Evolutionary conservation across 2,329 filamentous ascomycete genomes (phyloP).

Genomic region (Stemphylium beticola): DNA sequence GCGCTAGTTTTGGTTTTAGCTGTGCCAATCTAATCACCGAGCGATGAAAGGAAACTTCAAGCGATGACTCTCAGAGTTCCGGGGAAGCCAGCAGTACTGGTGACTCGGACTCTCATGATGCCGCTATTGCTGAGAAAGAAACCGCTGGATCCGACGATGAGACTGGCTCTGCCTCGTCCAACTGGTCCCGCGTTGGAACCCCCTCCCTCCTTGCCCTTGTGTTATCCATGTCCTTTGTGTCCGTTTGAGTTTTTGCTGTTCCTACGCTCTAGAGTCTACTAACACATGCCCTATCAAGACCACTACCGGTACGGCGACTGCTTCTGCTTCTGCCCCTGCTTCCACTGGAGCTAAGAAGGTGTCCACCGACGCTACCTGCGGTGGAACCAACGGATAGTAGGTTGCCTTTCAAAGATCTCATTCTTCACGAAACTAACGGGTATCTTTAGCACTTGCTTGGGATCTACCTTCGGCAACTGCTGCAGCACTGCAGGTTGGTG

Average conservation of each 20-base stretch:
- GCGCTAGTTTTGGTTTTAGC: slow-evolving; percentile 12
- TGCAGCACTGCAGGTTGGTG: slow-evolving; percentile 50
- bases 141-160: background rate
- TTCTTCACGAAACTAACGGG: slow-evolving; percentile 3
- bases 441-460: slow-evolving; percentile 48
- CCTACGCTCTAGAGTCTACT: slow-evolving; percentile 2
- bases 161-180: background rate
- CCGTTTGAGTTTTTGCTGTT: background rate
- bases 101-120: too few species aligned
- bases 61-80: background rate
- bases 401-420: background rate
- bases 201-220: slow-evolving; percentile 5
- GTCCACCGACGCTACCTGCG: slow-evolving; percentile 52
- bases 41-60: background rate
- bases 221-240: background rate
- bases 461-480: slow-evolving; percentile 52
- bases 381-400: slow-evolving; percentile 45
- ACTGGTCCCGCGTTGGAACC: background rate
- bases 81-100: background rate
- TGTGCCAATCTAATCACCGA: slow-evolving; percentile 2
- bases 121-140: background rate
- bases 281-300: slow-evolving; percentile 6
- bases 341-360: slow-evolving; percentile 36
- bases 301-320: background rate
- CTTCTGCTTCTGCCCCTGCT: slow-evolving; percentile 12